These are phyloP conservation scores for Phytophthora fragariae DNA, from an alignment of 352 stramenopile species.

Conservation along the genomic window DNA sequence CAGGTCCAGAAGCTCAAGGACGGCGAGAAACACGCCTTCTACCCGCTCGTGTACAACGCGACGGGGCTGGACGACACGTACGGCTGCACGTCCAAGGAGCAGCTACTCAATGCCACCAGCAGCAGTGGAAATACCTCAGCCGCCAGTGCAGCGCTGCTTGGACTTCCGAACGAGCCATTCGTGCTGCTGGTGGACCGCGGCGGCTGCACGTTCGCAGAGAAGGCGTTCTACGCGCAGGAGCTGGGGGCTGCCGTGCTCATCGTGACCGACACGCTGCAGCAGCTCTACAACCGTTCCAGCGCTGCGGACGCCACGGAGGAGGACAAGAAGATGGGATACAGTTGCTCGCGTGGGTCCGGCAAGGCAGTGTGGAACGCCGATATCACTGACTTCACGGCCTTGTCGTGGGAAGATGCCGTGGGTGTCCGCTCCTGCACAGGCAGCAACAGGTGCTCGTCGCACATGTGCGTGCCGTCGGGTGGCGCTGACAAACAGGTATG, in stretches of 20 bases:
- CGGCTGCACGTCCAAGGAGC: constrained; percentile 54
- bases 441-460: constrained; percentile 55
- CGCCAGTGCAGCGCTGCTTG: constrained; percentile 18
- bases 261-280: constrained; percentile 74
- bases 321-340: constrained; percentile 61
- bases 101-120: constrained; percentile 34
- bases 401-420: constrained; percentile 45
- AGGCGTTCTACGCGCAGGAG: constrained; percentile 73
- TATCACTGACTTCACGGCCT: constrained; percentile 38
- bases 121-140: no score
- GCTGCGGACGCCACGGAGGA: constrained; percentile 37
- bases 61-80: constrained; percentile 50
- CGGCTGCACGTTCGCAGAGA: constrained; percentile 77
- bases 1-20: constrained; percentile 56
- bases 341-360: constrained; percentile 58
- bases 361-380: constrained; percentile 37
- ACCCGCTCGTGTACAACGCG: constrained; percentile 60
- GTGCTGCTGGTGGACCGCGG: constrained; percentile 80
- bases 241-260: constrained; percentile 74
- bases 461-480: constrained; percentile 70
- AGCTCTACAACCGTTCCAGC: constrained; percentile 74
- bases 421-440: constrained; percentile 56
- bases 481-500: constrained; percentile 64
- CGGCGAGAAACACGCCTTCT: constrained; percentile 54
- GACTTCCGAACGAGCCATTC: constrained; percentile 49